A percentile compares a stretch with the other conserved stretches of the same genome.
Evolutionary conservation across 2,329 filamentous ascomycete species (phyloP).

Genomic region (Stachybotrys chlorohalonatus): DNA sequence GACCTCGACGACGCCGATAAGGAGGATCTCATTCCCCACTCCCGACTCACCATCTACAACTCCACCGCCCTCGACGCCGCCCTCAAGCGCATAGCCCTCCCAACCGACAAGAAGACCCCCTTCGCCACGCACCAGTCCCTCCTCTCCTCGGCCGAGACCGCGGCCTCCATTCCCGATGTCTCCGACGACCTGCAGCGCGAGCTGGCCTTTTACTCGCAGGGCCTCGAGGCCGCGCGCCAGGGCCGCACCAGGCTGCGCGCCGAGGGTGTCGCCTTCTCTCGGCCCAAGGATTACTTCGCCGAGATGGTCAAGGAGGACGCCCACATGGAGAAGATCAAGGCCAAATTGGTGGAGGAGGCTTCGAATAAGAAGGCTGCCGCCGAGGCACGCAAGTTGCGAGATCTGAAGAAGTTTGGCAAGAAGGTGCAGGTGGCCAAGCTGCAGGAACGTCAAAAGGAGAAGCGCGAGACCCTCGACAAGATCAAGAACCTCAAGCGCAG

Average conservation of each 20-base stretch:
- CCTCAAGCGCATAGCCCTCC: constrained; percentile 66
- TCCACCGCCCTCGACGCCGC: constrained; percentile 74
- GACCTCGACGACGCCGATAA: constrained; percentile 70
- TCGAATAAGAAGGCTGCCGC: constrained; percentile 85
- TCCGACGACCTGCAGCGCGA: constrained; percentile 90
- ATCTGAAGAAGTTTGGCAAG: constrained; percentile 99
- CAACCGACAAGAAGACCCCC: constrained; percentile 55
- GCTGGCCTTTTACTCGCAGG: constrained; percentile 86
- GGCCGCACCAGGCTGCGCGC: constrained; percentile 68
- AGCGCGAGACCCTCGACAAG: constrained; percentile 89
- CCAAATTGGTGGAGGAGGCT: constrained; percentile 85
- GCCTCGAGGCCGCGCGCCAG: constrained; percentile 65
- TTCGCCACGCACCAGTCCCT: constrained; percentile 81
- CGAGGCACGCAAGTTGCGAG: constrained; percentile 84
- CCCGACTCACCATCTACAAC: constrained; percentile 96
- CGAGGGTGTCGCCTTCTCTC: constrained; percentile 77
- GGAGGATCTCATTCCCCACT: constrained; percentile 81
- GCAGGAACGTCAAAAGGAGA: constrained; percentile 87
- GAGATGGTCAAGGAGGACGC: constrained; percentile 99
- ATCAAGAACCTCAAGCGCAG: constrained; percentile 93
- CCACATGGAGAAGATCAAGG: constrained; percentile 95
- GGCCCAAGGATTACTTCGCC: constrained; percentile 92
- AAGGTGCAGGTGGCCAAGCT: constrained; percentile 93
- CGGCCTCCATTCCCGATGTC: constrained; percentile 64
- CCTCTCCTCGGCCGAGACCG: constrained; percentile 55